phyloP scores from a whole-genome alignment of 805 yeast species.

The Cyberlindnera mississippiensis region DNA sequence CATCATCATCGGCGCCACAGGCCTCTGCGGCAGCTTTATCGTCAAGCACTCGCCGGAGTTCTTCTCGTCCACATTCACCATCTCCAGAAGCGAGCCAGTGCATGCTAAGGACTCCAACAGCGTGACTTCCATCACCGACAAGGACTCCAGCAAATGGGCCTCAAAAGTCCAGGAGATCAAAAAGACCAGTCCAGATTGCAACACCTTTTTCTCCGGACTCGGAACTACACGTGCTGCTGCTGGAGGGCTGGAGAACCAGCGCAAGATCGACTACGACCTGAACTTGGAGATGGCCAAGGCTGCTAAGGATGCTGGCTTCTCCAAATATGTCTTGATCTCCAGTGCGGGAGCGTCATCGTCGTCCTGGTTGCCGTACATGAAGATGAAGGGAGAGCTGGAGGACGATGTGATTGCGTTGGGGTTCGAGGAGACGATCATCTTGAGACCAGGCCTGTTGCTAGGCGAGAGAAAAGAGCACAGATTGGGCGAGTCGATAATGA shows the following conservation, averaged over 20 bases:
- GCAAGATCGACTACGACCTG: conserved; percentile 69
- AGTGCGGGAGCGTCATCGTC: conserved; percentile 54
- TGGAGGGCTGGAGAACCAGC: conserved; percentile 68
- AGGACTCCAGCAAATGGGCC: conserved; percentile 50
- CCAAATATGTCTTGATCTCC: conserved; percentile 65
- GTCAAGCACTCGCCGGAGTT: conserved; percentile 39
- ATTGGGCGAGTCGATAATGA: conserved; percentile 30
- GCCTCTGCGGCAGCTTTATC: conserved; percentile 64
- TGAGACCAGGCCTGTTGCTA: conserved; percentile 72
- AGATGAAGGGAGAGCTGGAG: conserved; percentile 75
- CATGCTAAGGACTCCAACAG: conserved; percentile 7
- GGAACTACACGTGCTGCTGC: conserved; percentile 75
- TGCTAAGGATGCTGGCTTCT: conserved; percentile 66
- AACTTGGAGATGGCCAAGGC: conserved; percentile 66
- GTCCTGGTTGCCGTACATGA: conserved; percentile 57
- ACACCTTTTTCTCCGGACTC: conserved; percentile 57
- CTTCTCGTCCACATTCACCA: conserved; percentile 40
- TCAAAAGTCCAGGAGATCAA: conserved; percentile 28
- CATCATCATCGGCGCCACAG: conserved; percentile 71
- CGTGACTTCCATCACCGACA: conserved; percentile 37
- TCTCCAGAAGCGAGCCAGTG: conserved; percentile 43
- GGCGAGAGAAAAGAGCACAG: conserved; percentile 54
- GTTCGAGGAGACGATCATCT: conserved; percentile 66
- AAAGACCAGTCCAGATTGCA: conserved; percentile 26
- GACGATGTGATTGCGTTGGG: conserved; percentile 55